Evolutionary conservation across 2,329 filamentous ascomycete genomes (phyloP), one percentile per base, ranked within the genome.

Genomic region (Colletotrichum gigasporum): DNA sequence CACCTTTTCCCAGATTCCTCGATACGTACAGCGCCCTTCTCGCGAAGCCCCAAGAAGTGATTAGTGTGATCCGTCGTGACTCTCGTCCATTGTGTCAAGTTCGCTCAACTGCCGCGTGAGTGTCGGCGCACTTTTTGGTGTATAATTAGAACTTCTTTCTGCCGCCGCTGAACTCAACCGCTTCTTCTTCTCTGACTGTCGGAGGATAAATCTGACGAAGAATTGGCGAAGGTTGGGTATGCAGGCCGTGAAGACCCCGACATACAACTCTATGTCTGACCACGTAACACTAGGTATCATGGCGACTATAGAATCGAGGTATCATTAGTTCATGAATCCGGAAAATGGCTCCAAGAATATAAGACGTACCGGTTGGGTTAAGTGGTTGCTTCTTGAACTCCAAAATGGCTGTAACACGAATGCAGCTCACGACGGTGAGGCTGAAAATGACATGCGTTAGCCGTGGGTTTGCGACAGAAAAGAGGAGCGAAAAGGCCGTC

Each of bases 211-310:
- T 8, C 56, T 54, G 28, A 61, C 56, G 11, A 64, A 61, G 42
- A 64, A 64, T 11, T 64, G 61, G 8, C 61, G 61, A 11, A 64
- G 26, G n/a, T 37, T 64, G 3, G 61, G 56, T 53, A 64, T 64
- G 48, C 56, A 61, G 2, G 61, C 61, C 0, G 61, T 64, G 22
- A 64, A 64, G 5, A 64, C 9, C 0, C 61, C 61, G 0, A 64
- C 61, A 1, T 64, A 50, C 2, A 64, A 24, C 34, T 64, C 61
- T 9, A 64, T 60, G 3, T 50, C 48, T 14, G 61, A 24, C 61
- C 61, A 64, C 3, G 55, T 35, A 2, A 64, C 41, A 5, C 20
- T 44, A 3, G 56, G 56, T 56, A 64, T 42, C 61, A 64, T 64
- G 14, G 56, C 42, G 1, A 64, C 61, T 64, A n/a, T n/a, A n/a